Base-by-base conservation (phyloP, 2,329 filamentous ascomycete species). In the Nemania sp. region DNA sequence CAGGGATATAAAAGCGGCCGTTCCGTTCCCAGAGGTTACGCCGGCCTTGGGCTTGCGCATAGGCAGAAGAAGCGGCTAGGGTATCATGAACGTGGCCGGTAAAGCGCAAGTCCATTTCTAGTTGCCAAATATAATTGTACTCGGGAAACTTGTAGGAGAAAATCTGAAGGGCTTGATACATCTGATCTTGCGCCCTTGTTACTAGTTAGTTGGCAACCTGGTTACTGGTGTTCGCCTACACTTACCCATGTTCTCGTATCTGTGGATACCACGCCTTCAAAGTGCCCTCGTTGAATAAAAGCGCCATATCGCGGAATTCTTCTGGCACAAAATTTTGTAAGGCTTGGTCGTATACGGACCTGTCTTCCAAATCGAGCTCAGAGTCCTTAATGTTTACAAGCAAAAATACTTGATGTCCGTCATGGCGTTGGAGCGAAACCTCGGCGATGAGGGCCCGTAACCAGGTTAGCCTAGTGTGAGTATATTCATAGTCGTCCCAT, bases 61-160 rank as follows among this genome's bases (percentile, higher is more conserved):
- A 20, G 8, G 43, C 18, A n/a, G 43, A 45, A 2, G 43, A 45
- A 6, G 43, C 43, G 18, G 43, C 43, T 7, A 45, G n/a, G 15
- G 18, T 45, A n/a, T 45, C 43, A n/a, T 20, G 10, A 2, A 45
- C n/a, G 20, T 45, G 43, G 15, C 43, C 20, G 5, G 43, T 45
- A 20, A 45, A 45, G 43, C 43, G 43, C 43, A 45, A 7, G 43
- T 45, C 43, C 43, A 45, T 45, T 20, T 45, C 43, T 7, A 45
- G 20, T 45, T 45, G 43, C 43, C 43, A 45, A 8, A 45, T n/a
- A n/a, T 45, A n/a, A n/a, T 8, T n/a, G 8, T 45, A 45, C 15
- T 45, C 43, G 43, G 43, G 43, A 45, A 45, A 45, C n/a, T 45
- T 45, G n/a, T n/a, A 8, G n/a, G 43, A 45, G 43, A 45, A 45